A percentile compares a stretch with the other conserved stretches of the same genome.
These are phyloP conservation scores for Camelina laxa DNA, from an alignment of 345 rosid genomes.

Conservation along the genomic window DNA sequence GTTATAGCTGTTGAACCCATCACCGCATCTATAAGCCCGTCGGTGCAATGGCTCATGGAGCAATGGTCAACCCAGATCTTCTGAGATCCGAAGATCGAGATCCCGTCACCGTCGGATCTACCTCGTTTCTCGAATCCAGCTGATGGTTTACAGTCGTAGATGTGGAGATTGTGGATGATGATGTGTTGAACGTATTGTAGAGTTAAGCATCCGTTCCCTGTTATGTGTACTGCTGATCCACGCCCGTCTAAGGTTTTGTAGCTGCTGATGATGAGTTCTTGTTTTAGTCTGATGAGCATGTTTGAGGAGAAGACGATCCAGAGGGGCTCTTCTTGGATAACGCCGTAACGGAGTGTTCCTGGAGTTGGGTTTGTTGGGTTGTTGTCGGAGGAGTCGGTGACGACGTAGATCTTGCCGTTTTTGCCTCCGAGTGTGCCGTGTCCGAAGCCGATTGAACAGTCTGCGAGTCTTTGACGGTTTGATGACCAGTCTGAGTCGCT, in stretches of 20 bases:
- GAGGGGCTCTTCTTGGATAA: slow-evolving; percentile 71
- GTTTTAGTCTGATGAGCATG: slow-evolving; percentile 68
- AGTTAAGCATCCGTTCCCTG: slow-evolving; percentile 80
- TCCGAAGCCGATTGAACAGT: slow-evolving; percentile 79
- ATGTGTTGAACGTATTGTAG: slow-evolving; percentile 69
- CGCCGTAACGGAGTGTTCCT: slow-evolving; percentile 81
- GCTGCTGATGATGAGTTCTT: slow-evolving; percentile 75
- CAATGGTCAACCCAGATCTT: slow-evolving; percentile 88
- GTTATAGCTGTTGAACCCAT: slow-evolving; percentile 89
- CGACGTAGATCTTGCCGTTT: slow-evolving; percentile 74
- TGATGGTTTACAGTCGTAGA: slow-evolving; percentile 78
- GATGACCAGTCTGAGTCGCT: slow-evolving; percentile 57
- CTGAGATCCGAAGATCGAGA: slow-evolving; percentile 69
- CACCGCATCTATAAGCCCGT: slow-evolving; percentile 78
- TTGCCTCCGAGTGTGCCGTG: slow-evolving; percentile 67
- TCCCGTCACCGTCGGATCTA: slow-evolving; percentile 81
- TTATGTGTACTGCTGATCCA: slow-evolving; percentile 64
- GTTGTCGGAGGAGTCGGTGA: slow-evolving; percentile 81
- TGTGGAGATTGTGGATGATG: slow-evolving; percentile 81
- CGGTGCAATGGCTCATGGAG: slow-evolving; percentile 63
- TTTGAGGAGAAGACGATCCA: slow-evolving; percentile 74
- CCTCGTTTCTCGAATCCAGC: slow-evolving; percentile 65
- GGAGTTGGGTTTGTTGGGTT: slow-evolving; percentile 66
- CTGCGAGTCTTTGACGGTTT: slow-evolving; percentile 66
- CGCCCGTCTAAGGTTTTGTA: slow-evolving; percentile 91